These are phyloP conservation scores for Pneumocystis oryctolagi DNA, from an alignment of 1,139 yeast species.

Conservation along the genomic window DNA sequence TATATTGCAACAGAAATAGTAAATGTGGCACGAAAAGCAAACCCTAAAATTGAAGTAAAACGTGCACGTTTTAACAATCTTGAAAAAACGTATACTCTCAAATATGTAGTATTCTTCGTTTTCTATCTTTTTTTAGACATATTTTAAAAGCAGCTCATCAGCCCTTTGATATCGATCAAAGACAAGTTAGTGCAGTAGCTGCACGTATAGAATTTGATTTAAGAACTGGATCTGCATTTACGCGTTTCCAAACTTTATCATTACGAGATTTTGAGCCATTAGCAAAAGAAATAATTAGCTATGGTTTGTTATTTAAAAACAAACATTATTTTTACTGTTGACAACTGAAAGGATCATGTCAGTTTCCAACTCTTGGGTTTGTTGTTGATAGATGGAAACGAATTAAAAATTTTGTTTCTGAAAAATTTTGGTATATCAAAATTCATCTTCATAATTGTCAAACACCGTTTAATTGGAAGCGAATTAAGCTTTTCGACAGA, in stretches of 20 bases:
- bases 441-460: conserved; percentile 28
- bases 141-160: conserved; percentile 56
- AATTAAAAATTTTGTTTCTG: conserved; percentile 55
- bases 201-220: conserved; percentile 80
- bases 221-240: conserved; percentile 78
- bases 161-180: conserved; percentile 50
- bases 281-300: conserved; percentile 18
- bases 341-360: conserved; percentile 68
- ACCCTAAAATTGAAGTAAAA: conserved; percentile 35
- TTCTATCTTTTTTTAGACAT: conserved; percentile 30
- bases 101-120: background rate
- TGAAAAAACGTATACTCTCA: conserved; percentile 31
- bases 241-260: conserved; percentile 52
- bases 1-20: conserved; percentile 79
- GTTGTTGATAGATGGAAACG: conserved; percentile 86
- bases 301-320: conserved; percentile 21
- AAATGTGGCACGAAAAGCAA: conserved; percentile 48
- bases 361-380: conserved; percentile 91
- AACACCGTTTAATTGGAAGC: conserved; percentile 47
- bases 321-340: conserved; percentile 35
- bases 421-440: conserved; percentile 64
- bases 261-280: conserved; percentile 25
- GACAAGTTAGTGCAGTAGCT: conserved; percentile 66
- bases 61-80: conserved; percentile 81
- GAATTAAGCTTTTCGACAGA: conserved; percentile 60